Evolutionary conservation across 345 rosid species (phyloP), one percentile per base, ranked within the genome.

Genomic region (Hibiscus syriacus): DNA sequence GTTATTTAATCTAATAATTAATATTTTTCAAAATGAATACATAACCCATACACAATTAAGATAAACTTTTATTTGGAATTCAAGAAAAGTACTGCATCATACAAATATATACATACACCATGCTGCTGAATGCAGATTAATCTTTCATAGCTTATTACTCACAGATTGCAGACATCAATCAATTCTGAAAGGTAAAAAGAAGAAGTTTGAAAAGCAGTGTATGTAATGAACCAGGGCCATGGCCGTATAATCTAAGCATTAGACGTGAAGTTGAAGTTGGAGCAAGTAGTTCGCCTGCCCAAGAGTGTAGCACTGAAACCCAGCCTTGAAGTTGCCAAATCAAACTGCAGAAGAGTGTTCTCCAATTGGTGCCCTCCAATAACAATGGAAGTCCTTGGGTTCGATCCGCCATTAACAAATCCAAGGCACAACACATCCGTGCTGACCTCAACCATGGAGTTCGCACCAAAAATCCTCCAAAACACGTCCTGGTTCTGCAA

Each of bases 361-460:
- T 86, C 84, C 77, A 84, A 36, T 68, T 86, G 97, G 22, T 29
- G 57, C 71, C 97, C 97, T 74, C 95, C 92, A 17, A 90, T 77
- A 9, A 88, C 84, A 3, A 90, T 65, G 2, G 95, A 82, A 19
- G 95, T 88, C 71, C 20, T 75, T 0, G 86, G 83, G 20, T 78
- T 74, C 17, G 70, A 78, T 3, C 95, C 97, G 8, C 97, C 97
- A 29, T 90, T 81, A 9, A 90, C 81, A 12, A 88, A 85, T 20
- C 89, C 97, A 10, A 86, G 77, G 60, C 95, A 90, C 64, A 81
- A 38, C 34, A 85, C 89, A 0, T 76, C 73, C 16, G 71, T 64
- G 7, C 67, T 75, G 2, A 83, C 92, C 17, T 69, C 41, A 38
- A 88, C 95, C 89, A 88, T 88, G 1, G 90, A 90, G 70, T 88